Evolutionary conservation across 2,329 filamentous ascomycete genomes (phyloP).

Genomic region (Coniochaeta hoffmannii): DNA sequence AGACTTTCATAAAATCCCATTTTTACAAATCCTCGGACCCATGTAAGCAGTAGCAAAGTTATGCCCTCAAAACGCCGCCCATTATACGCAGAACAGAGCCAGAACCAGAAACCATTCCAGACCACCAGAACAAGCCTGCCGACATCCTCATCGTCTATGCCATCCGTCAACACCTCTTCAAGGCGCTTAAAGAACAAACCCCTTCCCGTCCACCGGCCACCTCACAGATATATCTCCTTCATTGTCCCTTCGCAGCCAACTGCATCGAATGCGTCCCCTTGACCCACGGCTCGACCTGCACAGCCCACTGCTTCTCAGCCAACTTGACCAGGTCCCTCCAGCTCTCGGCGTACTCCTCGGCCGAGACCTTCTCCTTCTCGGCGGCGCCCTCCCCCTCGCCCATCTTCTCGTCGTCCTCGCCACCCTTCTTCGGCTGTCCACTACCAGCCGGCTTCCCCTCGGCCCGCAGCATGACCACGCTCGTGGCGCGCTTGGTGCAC

Average conservation of each 20-base stretch:
- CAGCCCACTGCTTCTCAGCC: conserved; percentile 56
- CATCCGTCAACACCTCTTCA: neutral
- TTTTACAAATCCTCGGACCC: conserved; percentile 3
- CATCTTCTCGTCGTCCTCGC: conserved; percentile 39
- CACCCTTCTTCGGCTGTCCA: conserved; percentile 30
- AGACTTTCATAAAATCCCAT: conserved; percentile 4
- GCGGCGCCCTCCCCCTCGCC: conserved; percentile 22
- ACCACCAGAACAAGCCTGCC: neutral
- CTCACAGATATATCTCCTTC: too few species aligned
- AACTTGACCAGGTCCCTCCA: conserved; percentile 61
- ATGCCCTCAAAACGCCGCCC: neutral
- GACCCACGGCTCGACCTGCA: conserved; percentile 36
- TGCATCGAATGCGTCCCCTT: conserved; percentile 19
- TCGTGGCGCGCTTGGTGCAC: conserved; percentile 92
- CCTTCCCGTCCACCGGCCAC: too few species aligned
- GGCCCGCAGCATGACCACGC: conserved; percentile 74
- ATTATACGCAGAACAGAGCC: conserved; percentile 2
- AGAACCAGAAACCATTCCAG: conserved; percentile 1
- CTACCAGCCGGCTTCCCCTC: conserved; percentile 43
- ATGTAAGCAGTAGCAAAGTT: neutral
- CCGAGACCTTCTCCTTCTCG: conserved; percentile 37
- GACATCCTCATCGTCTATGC: neutral
- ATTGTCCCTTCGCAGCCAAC: conserved; percentile 6
- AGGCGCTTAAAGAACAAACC: neutral
- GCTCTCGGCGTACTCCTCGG: conserved; percentile 54